Conservation (phyloP, 208 protist genomes). For the Angomonas ambiguus region DNA sequence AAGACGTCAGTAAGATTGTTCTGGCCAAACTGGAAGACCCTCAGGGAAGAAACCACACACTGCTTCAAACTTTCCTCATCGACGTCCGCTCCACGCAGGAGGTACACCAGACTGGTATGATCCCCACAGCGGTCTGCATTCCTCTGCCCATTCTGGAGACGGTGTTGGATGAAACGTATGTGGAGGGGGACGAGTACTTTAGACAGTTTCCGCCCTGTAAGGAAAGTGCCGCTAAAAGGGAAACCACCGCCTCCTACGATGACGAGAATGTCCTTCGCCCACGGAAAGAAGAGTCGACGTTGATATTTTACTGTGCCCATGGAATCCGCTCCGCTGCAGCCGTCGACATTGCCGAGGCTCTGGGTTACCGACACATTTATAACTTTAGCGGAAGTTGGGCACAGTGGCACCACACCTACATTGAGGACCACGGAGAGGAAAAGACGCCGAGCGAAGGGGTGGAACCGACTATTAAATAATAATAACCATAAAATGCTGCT, state of each 20-base stretch:
- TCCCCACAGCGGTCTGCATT: background rate
- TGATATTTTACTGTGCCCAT: background rate
- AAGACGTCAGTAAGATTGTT: background rate
- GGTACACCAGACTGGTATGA: background rate
- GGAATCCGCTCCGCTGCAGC: background rate
- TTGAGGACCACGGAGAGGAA: background rate
- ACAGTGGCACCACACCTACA: background rate
- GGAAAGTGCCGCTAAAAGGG: too few species aligned
- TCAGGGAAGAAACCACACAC: background rate
- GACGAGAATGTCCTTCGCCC: background rate
- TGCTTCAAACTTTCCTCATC: background rate
- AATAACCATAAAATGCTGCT: too few species aligned
- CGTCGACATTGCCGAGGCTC: background rate
- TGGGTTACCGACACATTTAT: background rate
- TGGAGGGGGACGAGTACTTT: background rate
- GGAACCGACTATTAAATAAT: too few species aligned
- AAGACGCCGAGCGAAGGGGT: too few species aligned
- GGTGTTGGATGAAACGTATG: background rate
- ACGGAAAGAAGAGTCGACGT: background rate
- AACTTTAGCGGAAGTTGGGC: background rate
- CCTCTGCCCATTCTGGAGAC: background rate
- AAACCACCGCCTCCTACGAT: too few species aligned
- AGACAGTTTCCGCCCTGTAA: background rate
- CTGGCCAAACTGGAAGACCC: background rate
- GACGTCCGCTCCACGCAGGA: background rate